Percentiles rank a stretch among this genome's conserved stretches.
These are phyloP conservation scores for Cercophora newfieldiana DNA, from an alignment of 495 filamentous ascomycete species.

Conservation along the genomic window DNA sequence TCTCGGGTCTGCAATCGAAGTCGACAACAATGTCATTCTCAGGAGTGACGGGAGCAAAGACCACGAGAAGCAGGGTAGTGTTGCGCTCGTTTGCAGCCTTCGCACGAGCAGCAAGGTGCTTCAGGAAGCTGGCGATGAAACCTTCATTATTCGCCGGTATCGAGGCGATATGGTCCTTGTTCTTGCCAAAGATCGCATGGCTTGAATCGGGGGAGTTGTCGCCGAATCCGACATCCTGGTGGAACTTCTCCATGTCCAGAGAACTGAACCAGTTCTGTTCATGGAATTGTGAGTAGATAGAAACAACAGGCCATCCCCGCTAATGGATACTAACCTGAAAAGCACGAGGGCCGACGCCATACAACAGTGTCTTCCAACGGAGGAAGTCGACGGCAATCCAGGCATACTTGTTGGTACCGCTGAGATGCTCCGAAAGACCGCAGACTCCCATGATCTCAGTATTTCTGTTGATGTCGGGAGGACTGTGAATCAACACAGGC, in stretches of 20 bases:
- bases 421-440: slow-evolving; percentile 29
- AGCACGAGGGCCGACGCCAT: slow-evolving; percentile 21
- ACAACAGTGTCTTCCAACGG: slow-evolving; percentile 36
- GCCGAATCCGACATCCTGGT: slow-evolving; percentile 17
- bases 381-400: slow-evolving; percentile 44
- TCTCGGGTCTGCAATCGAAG: not conserved
- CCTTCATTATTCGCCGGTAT: slow-evolving; percentile 22
- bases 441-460: slow-evolving; percentile 38
- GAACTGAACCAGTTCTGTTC: slow-evolving; percentile 37
- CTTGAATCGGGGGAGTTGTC: slow-evolving; percentile 6
- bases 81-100: slow-evolving; percentile 12
- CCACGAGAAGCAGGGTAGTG: slow-evolving; percentile 32
- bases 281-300: not conserved
- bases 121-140: slow-evolving; percentile 23
- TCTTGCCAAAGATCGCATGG: slow-evolving; percentile 9
- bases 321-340: slow-evolving; percentile 20
- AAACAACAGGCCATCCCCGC: not conserved
- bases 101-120: slow-evolving; percentile 22
- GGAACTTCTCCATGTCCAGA: slow-evolving; percentile 19
- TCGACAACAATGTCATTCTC: slow-evolving; percentile 41
- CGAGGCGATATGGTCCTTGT: slow-evolving; percentile 23
- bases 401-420: slow-evolving; percentile 30
- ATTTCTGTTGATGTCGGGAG: slow-evolving; percentile 32
- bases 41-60: slow-evolving; percentile 35
- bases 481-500: slow-evolving; percentile 29